Evolutionary conservation across 192 early-diverging fungal species (phyloP).

Genomic region (Coemansia sp.): DNA sequence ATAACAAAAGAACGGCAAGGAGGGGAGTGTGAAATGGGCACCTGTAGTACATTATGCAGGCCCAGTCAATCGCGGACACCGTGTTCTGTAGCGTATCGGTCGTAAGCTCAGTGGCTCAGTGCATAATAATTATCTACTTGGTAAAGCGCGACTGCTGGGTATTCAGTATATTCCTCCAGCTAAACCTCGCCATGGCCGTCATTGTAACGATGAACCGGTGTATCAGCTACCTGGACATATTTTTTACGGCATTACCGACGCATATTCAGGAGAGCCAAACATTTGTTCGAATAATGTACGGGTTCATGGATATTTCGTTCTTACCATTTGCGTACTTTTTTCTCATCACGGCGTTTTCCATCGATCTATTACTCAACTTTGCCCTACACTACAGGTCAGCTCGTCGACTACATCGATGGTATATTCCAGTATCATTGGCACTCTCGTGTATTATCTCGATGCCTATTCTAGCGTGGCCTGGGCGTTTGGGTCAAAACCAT

Average conservation of each 20-base stretch:
- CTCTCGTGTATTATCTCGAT: slow-evolving; percentile 37
- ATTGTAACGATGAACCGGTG: slow-evolving; percentile 47
- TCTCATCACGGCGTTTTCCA: slow-evolving; percentile 55
- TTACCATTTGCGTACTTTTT: slow-evolving; percentile 56
- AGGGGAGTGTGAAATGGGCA: slow-evolving; percentile 8
- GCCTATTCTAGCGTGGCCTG: slow-evolving; percentile 53
- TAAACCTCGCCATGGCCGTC: slow-evolving; percentile 53
- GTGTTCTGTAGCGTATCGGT: slow-evolving; percentile 54
- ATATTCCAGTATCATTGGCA: slow-evolving; percentile 43
- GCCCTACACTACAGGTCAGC: slow-evolving; percentile 51
- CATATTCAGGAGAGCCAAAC: slow-evolving; percentile 36
- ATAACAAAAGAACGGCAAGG: neutral
- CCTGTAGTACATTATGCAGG: slow-evolving; percentile 36
- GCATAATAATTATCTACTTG: slow-evolving; percentile 43
- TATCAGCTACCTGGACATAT: slow-evolving; percentile 57
- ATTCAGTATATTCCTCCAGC: slow-evolving; percentile 53
- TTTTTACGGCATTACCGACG: slow-evolving; percentile 33
- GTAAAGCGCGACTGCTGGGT: slow-evolving; percentile 53
- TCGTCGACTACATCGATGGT: slow-evolving; percentile 42
- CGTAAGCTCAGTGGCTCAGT: slow-evolving; percentile 39
- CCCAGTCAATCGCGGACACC: slow-evolving; percentile 47
- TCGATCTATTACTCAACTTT: slow-evolving; percentile 57
- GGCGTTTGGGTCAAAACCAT: slow-evolving; percentile 42
- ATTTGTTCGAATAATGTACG: slow-evolving; percentile 55
- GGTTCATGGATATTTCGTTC: slow-evolving; percentile 56